A percentile compares a stretch with the other conserved stretches of the same genome.
Conservation (phyloP, 1,139 yeast species). For the Scheffersomyces lignicola region DNA sequence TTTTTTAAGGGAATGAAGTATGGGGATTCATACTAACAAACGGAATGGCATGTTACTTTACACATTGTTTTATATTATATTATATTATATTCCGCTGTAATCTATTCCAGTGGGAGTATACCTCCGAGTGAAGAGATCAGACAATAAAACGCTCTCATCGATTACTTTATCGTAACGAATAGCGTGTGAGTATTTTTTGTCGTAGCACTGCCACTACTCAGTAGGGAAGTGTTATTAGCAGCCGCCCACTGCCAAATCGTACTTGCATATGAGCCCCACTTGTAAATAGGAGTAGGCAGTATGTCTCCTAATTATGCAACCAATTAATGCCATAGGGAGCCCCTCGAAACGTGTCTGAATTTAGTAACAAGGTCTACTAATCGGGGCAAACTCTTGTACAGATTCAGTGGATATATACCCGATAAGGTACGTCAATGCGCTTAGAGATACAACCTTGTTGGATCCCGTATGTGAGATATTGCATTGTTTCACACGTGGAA, state of each 20-base stretch:
- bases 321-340: too few species aligned
- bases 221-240: not conserved
- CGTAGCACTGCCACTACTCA: not conserved
- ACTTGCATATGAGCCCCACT: not conserved
- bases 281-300: not conserved
- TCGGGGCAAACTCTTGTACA: not conserved
- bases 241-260: not conserved
- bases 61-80: not conserved
- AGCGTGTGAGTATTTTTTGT: too few species aligned
- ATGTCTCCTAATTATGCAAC: slow-evolving; percentile 3
- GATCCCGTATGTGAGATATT: slow-evolving; percentile 2
- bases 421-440: slow-evolving; percentile 1
- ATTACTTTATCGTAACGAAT: too few species aligned
- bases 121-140: slow-evolving; percentile 2
- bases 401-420: slow-evolving; percentile 1
- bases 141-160: too few species aligned
- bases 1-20: too few species aligned
- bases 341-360: too few species aligned
- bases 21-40: not conserved
- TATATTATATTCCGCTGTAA: too few species aligned
- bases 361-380: slow-evolving; percentile 3
- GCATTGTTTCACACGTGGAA: slow-evolving; percentile 5
- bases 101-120: too few species aligned
- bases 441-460: slow-evolving; percentile 1
- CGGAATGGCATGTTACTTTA: too few species aligned